Evolutionary conservation across 371 early-diverging fungal species (phyloP).

Genomic region (Entomophthora muscae): DNA sequence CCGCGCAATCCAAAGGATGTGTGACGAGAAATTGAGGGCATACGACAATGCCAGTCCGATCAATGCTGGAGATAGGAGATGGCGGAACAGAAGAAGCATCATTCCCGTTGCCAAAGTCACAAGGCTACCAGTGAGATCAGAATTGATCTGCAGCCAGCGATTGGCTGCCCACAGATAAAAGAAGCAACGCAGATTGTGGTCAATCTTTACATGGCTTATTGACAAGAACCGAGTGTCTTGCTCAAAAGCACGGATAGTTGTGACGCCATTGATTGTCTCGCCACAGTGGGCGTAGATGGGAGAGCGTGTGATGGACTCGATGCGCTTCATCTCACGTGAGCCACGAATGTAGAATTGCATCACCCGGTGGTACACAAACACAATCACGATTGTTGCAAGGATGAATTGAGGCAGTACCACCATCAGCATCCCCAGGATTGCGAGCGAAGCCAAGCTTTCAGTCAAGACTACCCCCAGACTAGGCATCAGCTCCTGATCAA

Average conservation of each 20-base stretch:
- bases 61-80: conserved; percentile 38
- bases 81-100: conserved; percentile 19
- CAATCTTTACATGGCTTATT: conserved; percentile 28
- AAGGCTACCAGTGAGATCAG: conserved; percentile 37
- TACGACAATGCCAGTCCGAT: conserved; percentile 61
- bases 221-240: conserved; percentile 33
- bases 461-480: conserved; percentile 29
- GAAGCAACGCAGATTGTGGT: conserved; percentile 45
- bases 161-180: conserved; percentile 57
- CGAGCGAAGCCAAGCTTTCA: conserved; percentile 26
- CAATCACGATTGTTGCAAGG: conserved; percentile 18
- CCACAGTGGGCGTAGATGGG: conserved; percentile 62
- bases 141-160: conserved; percentile 64
- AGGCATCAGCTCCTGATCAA: conserved; percentile 41
- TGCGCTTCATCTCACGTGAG: conserved; percentile 58
- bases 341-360: conserved; percentile 42
- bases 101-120: conserved; percentile 37
- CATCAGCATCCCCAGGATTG: conserved; percentile 40
- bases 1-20: conserved; percentile 25
- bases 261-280: conserved; percentile 44
- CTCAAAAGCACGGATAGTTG: conserved; percentile 67
- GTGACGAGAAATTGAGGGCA: conserved; percentile 44
- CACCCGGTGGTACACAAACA: conserved; percentile 23
- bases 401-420: conserved; percentile 36
- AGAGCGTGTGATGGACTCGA: conserved; percentile 53